Evolutionary conservation across 495 filamentous ascomycete genomes (phyloP).

Genomic region (Beverwykella pulmonaria): DNA sequence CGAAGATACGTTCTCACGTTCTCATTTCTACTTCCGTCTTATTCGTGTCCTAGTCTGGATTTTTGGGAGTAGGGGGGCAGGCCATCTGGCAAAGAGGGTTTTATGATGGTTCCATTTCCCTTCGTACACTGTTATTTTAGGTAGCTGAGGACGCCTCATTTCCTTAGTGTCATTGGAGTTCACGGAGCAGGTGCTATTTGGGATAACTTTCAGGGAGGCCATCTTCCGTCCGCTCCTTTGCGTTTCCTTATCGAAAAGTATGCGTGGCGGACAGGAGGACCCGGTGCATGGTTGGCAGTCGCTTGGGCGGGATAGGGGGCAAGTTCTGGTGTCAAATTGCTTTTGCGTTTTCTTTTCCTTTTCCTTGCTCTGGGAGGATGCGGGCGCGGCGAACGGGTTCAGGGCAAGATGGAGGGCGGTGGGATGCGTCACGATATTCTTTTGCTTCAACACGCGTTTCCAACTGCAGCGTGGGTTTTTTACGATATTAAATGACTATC

Average conservation of each 20-base stretch:
- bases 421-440: constrained; percentile 1
- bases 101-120: constrained; percentile 6
- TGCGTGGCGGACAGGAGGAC: neutral
- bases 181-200: constrained; percentile 1
- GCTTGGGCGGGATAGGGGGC: neutral
- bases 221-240: constrained; percentile 13
- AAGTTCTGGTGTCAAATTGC: constrained; percentile 22
- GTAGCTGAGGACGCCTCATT: neutral
- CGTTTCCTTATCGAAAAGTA: constrained; percentile 20
- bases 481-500: constrained; percentile 34
- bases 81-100: neutral
- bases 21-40: neutral
- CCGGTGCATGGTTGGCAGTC: neutral
- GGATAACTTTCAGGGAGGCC: constrained; percentile 11
- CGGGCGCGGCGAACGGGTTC: neutral
- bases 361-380: neutral
- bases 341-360: constrained; percentile 1
- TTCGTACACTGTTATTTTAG: constrained; percentile 3
- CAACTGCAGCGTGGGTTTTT: constrained; percentile 17
- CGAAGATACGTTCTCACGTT: neutral
- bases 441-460: neutral
- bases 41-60: constrained; percentile 2
- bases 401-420: neutral
- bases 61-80: neutral
- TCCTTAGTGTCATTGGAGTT: constrained; percentile 14